These are phyloP conservation scores for Blastobotrys aristatus DNA, from an alignment of 1,139 yeast genomes.

Conservation along the genomic window DNA sequence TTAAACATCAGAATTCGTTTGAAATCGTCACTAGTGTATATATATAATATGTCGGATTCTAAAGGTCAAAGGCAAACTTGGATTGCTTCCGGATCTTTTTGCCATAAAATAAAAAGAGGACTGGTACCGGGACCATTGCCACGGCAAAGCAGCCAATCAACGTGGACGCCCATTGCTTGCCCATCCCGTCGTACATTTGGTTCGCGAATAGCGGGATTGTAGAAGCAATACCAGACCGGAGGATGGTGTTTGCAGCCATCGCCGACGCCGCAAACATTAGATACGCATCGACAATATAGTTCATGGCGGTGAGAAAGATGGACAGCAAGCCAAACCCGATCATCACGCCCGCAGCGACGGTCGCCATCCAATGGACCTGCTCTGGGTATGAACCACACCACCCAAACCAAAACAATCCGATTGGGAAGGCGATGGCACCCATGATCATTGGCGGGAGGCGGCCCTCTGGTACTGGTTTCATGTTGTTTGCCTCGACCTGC, in stretches of 20 bases:
- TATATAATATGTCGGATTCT: too few species aligned
- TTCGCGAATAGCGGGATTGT: conserved; percentile 76
- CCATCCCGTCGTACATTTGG: conserved; percentile 70
- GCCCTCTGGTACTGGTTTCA: conserved; percentile 72
- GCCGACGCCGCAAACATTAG: conserved; percentile 83
- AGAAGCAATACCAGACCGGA: conserved; percentile 71
- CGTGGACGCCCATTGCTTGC: conserved; percentile 79
- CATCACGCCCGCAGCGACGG: conserved; percentile 65
- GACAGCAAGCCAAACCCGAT: conserved; percentile 72
- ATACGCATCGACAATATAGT: conserved; percentile 77
- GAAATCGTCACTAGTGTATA: too few species aligned
- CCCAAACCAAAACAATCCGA: conserved; percentile 77
- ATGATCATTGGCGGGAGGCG: conserved; percentile 70
- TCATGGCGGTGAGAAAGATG: conserved; percentile 71
- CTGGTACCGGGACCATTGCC: conserved; percentile 65
- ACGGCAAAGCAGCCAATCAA: conserved; percentile 65
- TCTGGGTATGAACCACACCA: conserved; percentile 77
- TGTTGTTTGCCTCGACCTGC: conserved; percentile 44
- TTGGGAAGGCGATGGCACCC: conserved; percentile 67
- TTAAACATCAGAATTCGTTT: too few species aligned
- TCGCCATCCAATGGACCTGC: conserved; percentile 77
- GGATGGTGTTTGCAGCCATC: conserved; percentile 81
- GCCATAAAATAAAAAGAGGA: conserved; percentile 64
- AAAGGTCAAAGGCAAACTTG: conserved; percentile 12
- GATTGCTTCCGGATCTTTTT: conserved; percentile 39